Evolutionary conservation across 2,329 filamentous ascomycete species (phyloP), one percentile per base, ranked within the genome.

Genomic region (Aspergillus novofumigatus): DNA sequence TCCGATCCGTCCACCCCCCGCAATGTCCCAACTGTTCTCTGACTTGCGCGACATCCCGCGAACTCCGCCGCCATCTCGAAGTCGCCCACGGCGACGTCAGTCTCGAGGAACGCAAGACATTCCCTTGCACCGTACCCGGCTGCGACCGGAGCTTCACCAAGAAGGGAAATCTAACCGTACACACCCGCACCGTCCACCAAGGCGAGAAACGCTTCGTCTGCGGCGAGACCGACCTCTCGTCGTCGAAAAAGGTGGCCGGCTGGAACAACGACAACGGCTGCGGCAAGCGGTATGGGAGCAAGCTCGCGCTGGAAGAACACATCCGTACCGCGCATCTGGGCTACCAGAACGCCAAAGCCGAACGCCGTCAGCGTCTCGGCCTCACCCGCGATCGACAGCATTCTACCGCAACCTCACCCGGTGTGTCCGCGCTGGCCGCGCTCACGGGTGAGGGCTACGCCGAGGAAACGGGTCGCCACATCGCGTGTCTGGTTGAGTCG

Each of bases 111-210:
- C 81, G 87, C 57, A 89, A 86, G 72, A 84, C 80, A 0, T 84
- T 88, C 52, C 71, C 77, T 1, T 96, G 93, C 70, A 81, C 85
- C 0, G 81, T 86, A 67, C 75, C 80, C 0, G 87, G 83, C 23
- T 97, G 92, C 72, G 80, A 77, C 55, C 90, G 90, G 68, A 84
- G 80, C 54, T 97, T 97, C 73, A 92, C 90, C 20, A 90, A 89
- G 69, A 86, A 84, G 59, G 88, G 88, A n/a, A 97, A 96, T 66
- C 80, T 96, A 52, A 89, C 87, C 17, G 84, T 87, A 0, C 93
- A 97, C 69, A 80, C 93, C 54, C 86, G 88, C 56, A 87, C 84
- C 10, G 86, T 88, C 0, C 93, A 97, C 69, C 83, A 91, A 62
- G 88, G 90, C 20, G 78, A 86, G 62, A 81, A 79, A 58, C 86